These are phyloP conservation scores for Marchantia polymorpha DNA, from an alignment of 225 moss, liverwort and hornwort genomes.

Conservation along the genomic window DNA sequence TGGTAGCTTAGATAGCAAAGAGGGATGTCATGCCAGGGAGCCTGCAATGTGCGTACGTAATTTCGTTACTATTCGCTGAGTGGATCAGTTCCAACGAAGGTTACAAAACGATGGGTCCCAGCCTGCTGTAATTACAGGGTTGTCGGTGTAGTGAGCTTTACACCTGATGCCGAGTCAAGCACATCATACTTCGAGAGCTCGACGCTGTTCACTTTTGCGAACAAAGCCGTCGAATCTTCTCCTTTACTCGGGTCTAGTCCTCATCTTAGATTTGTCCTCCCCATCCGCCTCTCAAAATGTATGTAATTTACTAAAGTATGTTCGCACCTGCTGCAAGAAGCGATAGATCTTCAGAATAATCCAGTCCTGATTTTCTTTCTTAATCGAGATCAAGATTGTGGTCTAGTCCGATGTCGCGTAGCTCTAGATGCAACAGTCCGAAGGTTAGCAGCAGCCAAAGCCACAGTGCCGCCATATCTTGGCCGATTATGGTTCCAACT, in stretches of 20 bases:
- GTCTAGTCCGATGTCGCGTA: slow-evolving; percentile 23
- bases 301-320: not conserved
- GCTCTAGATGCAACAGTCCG: slow-evolving; percentile 32
- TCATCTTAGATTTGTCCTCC: not conserved
- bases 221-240: not conserved
- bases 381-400: slow-evolving; percentile 10
- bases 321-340: not conserved
- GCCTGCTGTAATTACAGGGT: not conserved
- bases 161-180: not conserved
- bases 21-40: not conserved
- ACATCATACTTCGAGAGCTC: not conserved
- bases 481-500: slow-evolving; percentile 11
- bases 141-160: not conserved
- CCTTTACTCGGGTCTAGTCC: not conserved
- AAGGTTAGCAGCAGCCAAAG: slow-evolving; percentile 24
- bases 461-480: slow-evolving; percentile 15
- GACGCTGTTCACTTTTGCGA: not conserved
- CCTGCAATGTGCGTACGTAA: not conserved
- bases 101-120: not conserved
- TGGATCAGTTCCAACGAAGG: not conserved
- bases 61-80: not conserved
- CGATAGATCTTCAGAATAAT: not conserved
- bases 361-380: not conserved
- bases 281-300: not conserved
- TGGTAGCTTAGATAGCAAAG: not conserved